Evolutionary conservation across 2,329 filamentous ascomycete species (phyloP).

Genomic region (Colletotrichum liaoningense): DNA sequence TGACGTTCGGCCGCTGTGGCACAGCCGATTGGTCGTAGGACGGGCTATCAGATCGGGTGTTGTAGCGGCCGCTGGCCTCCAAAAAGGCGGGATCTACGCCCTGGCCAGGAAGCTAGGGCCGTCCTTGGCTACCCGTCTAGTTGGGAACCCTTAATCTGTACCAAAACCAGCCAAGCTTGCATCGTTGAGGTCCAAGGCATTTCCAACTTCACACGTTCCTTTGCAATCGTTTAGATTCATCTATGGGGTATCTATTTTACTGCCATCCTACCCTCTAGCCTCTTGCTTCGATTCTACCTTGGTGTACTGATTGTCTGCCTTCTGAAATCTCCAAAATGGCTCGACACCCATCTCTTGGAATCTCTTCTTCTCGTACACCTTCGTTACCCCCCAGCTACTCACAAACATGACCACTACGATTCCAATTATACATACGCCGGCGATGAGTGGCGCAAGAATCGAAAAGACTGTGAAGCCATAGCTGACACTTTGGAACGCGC

Average conservation of each 20-base stretch:
- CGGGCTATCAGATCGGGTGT: background rate
- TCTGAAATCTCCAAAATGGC: slow-evolving; percentile 30
- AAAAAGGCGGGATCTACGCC: background rate
- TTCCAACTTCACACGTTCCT: background rate
- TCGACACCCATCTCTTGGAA: slow-evolving; percentile 39
- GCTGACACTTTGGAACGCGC: slow-evolving; percentile 53
- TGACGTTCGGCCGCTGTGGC: slow-evolving; percentile 9
- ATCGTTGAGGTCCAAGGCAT: background rate
- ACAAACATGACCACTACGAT: slow-evolving; percentile 37
- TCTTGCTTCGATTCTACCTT: slow-evolving; percentile 7
- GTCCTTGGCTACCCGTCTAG: background rate
- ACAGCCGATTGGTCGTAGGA: slow-evolving; percentile 1
- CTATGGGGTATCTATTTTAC: background rate
- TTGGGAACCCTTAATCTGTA: background rate
- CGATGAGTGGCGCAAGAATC: slow-evolving; percentile 52
- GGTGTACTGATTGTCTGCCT: background rate
- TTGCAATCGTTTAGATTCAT: background rate
- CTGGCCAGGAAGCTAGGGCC: background rate
- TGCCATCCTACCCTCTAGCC: background rate
- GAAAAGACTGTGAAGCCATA: slow-evolving; percentile 62
- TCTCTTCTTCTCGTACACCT: slow-evolving; percentile 38
- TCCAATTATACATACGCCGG: slow-evolving; percentile 38
- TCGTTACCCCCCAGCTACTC: slow-evolving; percentile 33
- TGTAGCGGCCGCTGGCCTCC: background rate
- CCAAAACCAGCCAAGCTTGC: background rate